These are phyloP conservation scores for Cladobotryum mycophilum DNA, from an alignment of 2,329 filamentous ascomycete species.

Conservation along the genomic window DNA sequence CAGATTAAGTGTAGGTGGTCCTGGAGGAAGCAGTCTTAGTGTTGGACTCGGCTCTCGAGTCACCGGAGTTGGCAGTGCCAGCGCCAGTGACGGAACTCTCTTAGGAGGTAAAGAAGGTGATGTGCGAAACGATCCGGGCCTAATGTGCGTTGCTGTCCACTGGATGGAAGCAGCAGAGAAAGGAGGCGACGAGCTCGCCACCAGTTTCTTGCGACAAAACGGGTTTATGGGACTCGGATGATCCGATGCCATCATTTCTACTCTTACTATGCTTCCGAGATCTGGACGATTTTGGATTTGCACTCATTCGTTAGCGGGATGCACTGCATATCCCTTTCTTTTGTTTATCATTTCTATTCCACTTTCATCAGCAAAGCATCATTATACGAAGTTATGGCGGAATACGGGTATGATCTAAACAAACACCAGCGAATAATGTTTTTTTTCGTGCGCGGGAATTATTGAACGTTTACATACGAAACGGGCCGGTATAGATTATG, in stretches of 20 bases:
- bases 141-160: conserved; percentile 92
- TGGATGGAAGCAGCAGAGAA: conserved; percentile 90
- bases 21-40: conserved; percentile 17
- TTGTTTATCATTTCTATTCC: background rate
- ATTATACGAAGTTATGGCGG: background rate
- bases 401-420: conserved; percentile 6
- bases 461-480: background rate
- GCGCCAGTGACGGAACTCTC: conserved; percentile 17
- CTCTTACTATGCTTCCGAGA: conserved; percentile 4
- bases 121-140: conserved; percentile 69
- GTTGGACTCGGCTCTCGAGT: conserved; percentile 18
- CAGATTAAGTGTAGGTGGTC: conserved; percentile 18
- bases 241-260: conserved; percentile 23
- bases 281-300: conserved; percentile 11
- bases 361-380: background rate
- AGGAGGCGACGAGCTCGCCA: conserved; percentile 81
- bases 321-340: background rate
- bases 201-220: conserved; percentile 70
- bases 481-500: conserved; percentile 9
- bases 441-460: background rate
- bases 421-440: background rate
- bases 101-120: conserved; percentile 36
- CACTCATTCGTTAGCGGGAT: conserved; percentile 2
- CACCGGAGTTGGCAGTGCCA: conserved; percentile 15
- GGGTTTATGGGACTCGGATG: conserved; percentile 33